phyloP scores from a whole-genome alignment of 495 filamentous ascomycete species.

The Penicillium diatomitis region DNA sequence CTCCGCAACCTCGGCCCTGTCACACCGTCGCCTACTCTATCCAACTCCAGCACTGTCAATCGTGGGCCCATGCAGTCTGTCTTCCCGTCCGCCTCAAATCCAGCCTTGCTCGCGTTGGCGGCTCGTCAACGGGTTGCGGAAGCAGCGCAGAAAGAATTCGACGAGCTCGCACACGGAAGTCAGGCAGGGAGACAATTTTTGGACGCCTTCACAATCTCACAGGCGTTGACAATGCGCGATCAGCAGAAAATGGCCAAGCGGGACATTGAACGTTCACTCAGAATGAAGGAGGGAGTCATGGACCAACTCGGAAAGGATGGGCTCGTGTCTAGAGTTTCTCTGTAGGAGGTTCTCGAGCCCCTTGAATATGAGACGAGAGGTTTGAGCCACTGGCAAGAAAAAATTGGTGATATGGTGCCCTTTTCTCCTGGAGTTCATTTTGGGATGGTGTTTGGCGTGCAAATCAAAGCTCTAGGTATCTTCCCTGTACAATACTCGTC shows the following conservation, averaged over 20 bases:
- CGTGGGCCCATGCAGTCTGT: conserved; percentile 20
- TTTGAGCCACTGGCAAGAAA: too few relatives aligned
- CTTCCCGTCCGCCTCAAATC: conserved; percentile 42
- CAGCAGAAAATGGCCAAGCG: conserved; percentile 34
- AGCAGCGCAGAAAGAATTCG: conserved; percentile 44
- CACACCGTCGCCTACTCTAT: conserved; percentile 48
- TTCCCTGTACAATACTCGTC: too few relatives aligned
- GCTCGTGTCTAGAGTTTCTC: conserved; percentile 32
- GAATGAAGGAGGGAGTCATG: conserved; percentile 50
- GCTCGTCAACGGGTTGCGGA: conserved; percentile 35
- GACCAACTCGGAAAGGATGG: conserved; percentile 43
- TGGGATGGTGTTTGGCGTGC: too few relatives aligned
- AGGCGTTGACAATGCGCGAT: conserved; percentile 54
- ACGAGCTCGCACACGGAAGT: conserved; percentile 32
- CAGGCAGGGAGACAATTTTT: conserved; percentile 43
- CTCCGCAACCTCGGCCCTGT: conserved; percentile 58
- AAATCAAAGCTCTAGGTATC: too few relatives aligned
- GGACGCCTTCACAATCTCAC: conserved; percentile 51
- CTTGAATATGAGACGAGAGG: too few relatives aligned
- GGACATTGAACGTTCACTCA: conserved; percentile 53
- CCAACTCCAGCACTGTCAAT: conserved; percentile 39
- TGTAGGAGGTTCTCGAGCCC: not conserved
- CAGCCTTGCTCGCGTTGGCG: conserved; percentile 42
- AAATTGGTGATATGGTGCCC: too few relatives aligned
- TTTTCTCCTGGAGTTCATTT: too few relatives aligned